Conservation (phyloP, 2,329 filamentous ascomycete genomes). For the Penicillium digitatum region DNA sequence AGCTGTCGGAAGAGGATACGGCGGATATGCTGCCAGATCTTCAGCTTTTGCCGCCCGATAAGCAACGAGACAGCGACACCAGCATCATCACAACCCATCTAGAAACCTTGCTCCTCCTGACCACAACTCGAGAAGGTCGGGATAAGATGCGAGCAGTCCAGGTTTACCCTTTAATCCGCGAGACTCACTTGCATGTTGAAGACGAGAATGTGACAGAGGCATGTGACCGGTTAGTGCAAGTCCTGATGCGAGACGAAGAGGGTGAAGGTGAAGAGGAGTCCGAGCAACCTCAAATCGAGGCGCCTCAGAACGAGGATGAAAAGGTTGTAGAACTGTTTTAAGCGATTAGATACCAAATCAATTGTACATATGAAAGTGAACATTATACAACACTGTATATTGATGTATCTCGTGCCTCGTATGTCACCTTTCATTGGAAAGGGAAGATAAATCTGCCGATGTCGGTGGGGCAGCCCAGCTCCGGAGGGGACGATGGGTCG, state of each 20-base stretch:
- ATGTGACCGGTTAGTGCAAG: conserved; percentile 84
- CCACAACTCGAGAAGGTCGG: conserved; percentile 70
- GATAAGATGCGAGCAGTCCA: conserved; percentile 70
- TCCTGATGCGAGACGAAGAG: conserved; percentile 77
- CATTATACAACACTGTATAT: background rate
- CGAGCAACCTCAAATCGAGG: conserved; percentile 32
- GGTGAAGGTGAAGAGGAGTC: conserved; percentile 45
- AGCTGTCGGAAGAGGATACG: conserved; percentile 81
- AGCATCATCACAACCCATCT: conserved; percentile 81
- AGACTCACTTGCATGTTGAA: conserved; percentile 73
- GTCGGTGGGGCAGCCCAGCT: background rate
- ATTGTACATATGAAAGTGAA: conserved; percentile 1
- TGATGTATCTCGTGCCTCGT: background rate
- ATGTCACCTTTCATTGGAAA: background rate
- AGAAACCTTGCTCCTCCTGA: conserved; percentile 80
- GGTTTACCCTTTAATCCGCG: conserved; percentile 84
- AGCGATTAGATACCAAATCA: conserved; percentile 16
- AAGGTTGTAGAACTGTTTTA: conserved; percentile 47
- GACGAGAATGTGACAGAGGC: conserved; percentile 77
- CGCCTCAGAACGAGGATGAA: conserved; percentile 44
- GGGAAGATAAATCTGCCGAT: conserved; percentile 4
- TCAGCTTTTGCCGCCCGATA: conserved; percentile 84
- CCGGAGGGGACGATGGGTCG: background rate
- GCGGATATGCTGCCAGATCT: conserved; percentile 84
- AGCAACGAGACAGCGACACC: conserved; percentile 72